Percentiles rank a stretch among this genome's conserved stretches.
Evolutionary conservation across 116 monocot species (phyloP).

Genomic region (Thalassia testudinum): DNA sequence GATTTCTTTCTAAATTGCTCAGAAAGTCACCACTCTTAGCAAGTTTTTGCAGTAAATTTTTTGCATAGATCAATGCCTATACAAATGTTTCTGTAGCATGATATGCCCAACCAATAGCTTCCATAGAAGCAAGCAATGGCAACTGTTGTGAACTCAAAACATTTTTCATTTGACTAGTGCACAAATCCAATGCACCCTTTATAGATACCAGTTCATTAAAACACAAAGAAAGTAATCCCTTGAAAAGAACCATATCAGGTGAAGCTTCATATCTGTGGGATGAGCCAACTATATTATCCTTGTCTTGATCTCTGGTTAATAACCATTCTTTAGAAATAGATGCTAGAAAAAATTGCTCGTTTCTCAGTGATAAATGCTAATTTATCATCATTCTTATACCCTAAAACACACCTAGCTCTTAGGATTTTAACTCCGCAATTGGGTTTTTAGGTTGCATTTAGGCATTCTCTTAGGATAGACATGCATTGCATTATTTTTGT

Average conservation of each 20-base stretch:
- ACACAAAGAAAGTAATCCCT: constrained; percentile 86
- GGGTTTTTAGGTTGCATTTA: no score
- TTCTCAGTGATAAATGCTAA: no score
- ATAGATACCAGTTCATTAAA: constrained; percentile 64
- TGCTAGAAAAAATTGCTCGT: constrained; percentile 67
- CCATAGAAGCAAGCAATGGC: constrained; percentile 70
- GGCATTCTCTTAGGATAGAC: no score
- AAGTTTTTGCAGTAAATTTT: constrained; percentile 49
- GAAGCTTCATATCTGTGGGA: constrained; percentile 83
- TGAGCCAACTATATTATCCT: constrained; percentile 51
- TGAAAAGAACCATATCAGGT: constrained; percentile 93
- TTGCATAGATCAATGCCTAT: constrained; percentile 82
- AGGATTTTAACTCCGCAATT: no score
- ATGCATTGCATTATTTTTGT: no score
- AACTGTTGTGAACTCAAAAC: constrained; percentile 63
- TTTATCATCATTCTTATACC: no score
- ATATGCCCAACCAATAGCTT: constrained; percentile 72
- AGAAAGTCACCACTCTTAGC: constrained; percentile 32
- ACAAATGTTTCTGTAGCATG: constrained; percentile 92
- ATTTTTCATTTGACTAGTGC: constrained; percentile 69
- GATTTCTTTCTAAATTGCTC: constrained; percentile 60
- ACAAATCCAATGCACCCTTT: constrained; percentile 75
- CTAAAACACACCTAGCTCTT: no score
- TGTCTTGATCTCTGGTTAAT: constrained; percentile 63
- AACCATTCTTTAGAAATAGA: constrained; percentile 78